A percentile compares a stretch with the other conserved stretches of the same genome.
Conservation (phyloP, 1,284 basidiomycete genomes). For the Pascua sp. region DNA sequence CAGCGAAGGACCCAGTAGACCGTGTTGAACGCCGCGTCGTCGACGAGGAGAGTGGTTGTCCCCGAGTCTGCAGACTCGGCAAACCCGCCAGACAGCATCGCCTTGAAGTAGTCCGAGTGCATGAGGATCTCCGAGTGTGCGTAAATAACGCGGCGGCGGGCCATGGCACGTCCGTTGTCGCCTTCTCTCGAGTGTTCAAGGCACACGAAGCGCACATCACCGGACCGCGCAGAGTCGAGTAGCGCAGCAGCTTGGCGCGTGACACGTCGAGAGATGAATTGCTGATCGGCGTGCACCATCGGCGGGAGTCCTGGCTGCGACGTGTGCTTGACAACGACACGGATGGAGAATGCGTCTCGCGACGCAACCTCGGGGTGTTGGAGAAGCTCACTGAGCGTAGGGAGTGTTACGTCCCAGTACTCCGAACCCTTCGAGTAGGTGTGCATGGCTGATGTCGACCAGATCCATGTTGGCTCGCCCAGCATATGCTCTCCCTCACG, state of each 20-base stretch:
- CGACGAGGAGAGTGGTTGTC: constrained; percentile 60
- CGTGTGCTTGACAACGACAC: constrained; percentile 60
- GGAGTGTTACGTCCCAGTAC: constrained; percentile 69
- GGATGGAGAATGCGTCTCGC: constrained; percentile 65
- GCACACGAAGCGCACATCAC: constrained; percentile 65
- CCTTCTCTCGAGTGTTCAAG: constrained; percentile 52
- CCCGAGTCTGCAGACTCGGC: constrained; percentile 54
- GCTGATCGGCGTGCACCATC: constrained; percentile 62
- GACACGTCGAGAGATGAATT: constrained; percentile 12
- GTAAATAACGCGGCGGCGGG: constrained; percentile 58
- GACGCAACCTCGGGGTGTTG: constrained; percentile 59
- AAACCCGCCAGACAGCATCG: constrained; percentile 71
- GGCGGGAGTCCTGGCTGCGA: constrained; percentile 48
- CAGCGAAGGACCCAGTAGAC: constrained; percentile 69
- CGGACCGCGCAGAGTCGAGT: constrained; percentile 45
- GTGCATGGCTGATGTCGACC: constrained; percentile 67
- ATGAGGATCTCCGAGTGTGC: constrained; percentile 74
- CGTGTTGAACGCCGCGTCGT: constrained; percentile 76
- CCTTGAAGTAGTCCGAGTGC: constrained; percentile 71
- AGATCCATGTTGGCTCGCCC: constrained; percentile 66
- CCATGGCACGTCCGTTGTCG: not conserved
- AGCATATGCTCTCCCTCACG: constrained; percentile 61
- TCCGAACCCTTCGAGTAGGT: constrained; percentile 63
- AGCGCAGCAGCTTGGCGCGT: constrained; percentile 20
- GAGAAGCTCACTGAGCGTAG: constrained; percentile 60